phyloP scores from a whole-genome alignment of 2,329 filamentous ascomycete species.

The Verticillium nubilum region DNA sequence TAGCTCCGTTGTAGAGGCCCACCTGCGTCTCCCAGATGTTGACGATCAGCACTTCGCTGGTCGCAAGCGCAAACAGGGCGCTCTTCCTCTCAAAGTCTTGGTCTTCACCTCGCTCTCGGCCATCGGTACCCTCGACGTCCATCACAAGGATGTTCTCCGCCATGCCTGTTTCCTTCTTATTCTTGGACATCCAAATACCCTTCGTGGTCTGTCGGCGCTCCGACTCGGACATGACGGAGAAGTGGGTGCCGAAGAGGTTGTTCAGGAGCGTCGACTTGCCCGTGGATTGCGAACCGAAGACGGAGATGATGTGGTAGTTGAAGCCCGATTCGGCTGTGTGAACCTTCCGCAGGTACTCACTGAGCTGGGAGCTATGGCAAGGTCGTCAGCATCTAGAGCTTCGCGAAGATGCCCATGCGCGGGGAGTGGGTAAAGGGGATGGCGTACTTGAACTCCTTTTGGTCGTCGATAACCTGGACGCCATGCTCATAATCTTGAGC shows the following conservation, averaged over 20 bases:
- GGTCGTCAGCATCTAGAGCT: background rate
- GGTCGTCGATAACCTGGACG: conserved; percentile 93
- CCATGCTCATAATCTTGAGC: conserved; percentile 79
- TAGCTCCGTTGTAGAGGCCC: conserved; percentile 94
- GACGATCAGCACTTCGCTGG: conserved; percentile 94
- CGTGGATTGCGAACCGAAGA: conserved; percentile 97
- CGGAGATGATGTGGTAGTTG: conserved; percentile 98
- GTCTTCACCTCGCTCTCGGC: conserved; percentile 91
- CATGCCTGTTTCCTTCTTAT: conserved; percentile 71
- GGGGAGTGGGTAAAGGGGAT: conserved; percentile 1
- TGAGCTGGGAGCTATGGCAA: conserved; percentile 60
- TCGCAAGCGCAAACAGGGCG: conserved; percentile 92
- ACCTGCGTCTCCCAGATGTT: conserved; percentile 99
- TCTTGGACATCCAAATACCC: conserved; percentile 99
- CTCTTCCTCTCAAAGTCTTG: conserved; percentile 99
- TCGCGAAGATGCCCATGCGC: background rate
- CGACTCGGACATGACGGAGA: conserved; percentile 95
- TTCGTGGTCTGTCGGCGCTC: conserved; percentile 96
- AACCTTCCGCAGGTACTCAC: conserved; percentile 74
- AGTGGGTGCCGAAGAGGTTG: conserved; percentile 89
- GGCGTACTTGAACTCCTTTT: conserved; percentile 92
- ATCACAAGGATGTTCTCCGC: conserved; percentile 98
- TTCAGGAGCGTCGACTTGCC: conserved; percentile 97
- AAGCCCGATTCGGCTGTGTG: conserved; percentile 84
- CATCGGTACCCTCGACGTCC: conserved; percentile 98